Base-by-base conservation (phyloP, 148 eudicot species). In the Rhododendron simsii region DNA sequence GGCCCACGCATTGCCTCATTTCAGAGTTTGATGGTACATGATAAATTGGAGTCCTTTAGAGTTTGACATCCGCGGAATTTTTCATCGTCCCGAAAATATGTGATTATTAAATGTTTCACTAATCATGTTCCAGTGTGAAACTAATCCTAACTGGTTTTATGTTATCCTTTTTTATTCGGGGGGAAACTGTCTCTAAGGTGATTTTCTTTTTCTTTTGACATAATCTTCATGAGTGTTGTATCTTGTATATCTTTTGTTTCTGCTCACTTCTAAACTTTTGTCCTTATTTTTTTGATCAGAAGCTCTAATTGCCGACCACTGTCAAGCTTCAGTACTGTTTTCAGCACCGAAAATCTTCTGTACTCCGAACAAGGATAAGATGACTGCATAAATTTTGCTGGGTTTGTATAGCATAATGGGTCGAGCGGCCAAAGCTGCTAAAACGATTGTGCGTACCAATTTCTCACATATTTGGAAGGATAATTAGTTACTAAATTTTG, bases 351-450 rank as follows among this genome's bases (percentile, higher is more conserved):
- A 41, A 6, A 41, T 41, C 8, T 6, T 41, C 7, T 41, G 45
- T 41, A 6, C 30, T 48, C 53, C 53, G 37, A 33, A 51, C 28
- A 2, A 20, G 35, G 35, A 69, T 41, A 13, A 14, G 84, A 61
- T 61, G 74, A 37, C 21, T 82, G 26, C 50, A 23, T 61, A 45
- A 7, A 82, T 51, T 63, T 83, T 81, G 51, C 50, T 44, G 21
- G 21, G 15, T 30, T 71, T 30, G 74, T 41, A 83, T 41, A 65
- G 33, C 55, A 26, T 67, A 2, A 87, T 87, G 89, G 84, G 53
- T 28, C 81, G 71, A 41, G 67, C 20, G 37, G 14, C 51, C 44
- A 87, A 84, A 81, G 23, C 76, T 81, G 81, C 81, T 33, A 87
- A 73, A 57, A 8, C 74, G 47, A 77, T n/a, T 82, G 87, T 80